Base-by-base conservation (phyloP, 768 basidiomycete genomes). In the Rhizopogon rudus region DNA sequence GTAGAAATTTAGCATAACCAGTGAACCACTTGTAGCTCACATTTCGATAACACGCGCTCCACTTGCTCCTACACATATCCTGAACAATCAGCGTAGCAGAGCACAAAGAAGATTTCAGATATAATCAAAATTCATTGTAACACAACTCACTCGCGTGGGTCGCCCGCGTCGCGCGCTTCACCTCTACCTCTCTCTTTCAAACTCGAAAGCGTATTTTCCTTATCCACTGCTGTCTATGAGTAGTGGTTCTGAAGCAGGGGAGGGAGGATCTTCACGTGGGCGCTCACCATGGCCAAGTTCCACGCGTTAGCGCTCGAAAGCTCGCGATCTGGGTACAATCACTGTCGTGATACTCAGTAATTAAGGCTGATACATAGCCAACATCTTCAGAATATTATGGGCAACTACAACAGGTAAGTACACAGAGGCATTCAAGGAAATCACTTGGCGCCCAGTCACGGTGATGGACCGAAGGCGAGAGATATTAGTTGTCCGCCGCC, bases 131-230 rank as follows among this genome's bases (percentile, higher is more conserved):
- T 22, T 22, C 44, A 20, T 17, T 44, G 12, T n/a, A 22, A 20
- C 25, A 25, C 25, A 25, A 25, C 25, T 25, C 25, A 25, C 3
- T 25, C 25, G 25, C 25, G 25, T 25, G 25, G 3, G 31, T 53
- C 7, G 52, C 40, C 16, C 54, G 41, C 9, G 31, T 56, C 37
- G 46, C 53, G 5, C 40, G 53, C 43, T 53, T 53, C 40, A 51
- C 40, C 14, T 56, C 55, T 5, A 28, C 50, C 16, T 56, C 55
- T 29, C 52, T 57, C 57, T 10, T 56, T 46, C n/a, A 46, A 56
- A 28, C 35, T 51, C 22, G 54, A 54, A 10, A 55, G 57, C 8
- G 57, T 56, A 56, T 57, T 57, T 56, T 57, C 57, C 13, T 57
- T 57, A 33, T 57, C 54, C 39, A 35, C 37, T 6, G 13, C 17